Base-by-base conservation (phyloP, 208 protist genomes). In the Leishmania tropica region DNA sequence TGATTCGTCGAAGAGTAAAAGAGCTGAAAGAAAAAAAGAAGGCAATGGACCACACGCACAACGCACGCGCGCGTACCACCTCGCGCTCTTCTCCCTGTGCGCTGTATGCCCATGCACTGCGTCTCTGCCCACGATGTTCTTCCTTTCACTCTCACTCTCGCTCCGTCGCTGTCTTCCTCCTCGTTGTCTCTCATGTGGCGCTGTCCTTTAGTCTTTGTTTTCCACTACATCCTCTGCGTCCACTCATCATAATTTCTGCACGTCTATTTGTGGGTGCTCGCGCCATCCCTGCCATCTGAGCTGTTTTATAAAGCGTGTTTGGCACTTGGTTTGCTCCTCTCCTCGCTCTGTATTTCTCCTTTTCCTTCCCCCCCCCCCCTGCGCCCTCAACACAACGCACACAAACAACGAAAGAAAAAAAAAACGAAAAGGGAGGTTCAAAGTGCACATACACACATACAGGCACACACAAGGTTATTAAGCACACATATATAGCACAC, bases 251-350 rank as follows among this genome's bases (percentile, higher is more conserved):
- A 13, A 40, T 40, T 68, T 68, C 21, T 31, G 45, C 40, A 6
- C n/a, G 42, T 31, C 68, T 15, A 48, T 31, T 31, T 31, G 56
- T 51, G 68, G 21, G 68, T 53, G 68, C 0, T 15, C 45, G 21
- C 68, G 4, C 28, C 24, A 53, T 48, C 45, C 4, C 28, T 74
- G 7, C 45, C 68, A 74, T 37, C 68, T 74, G 68, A 37, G 42
- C 68, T n/a, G 68, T 35, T 74, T 53, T 74, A 31, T 53, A 51
- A 51, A 74, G 45, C 31, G 68, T 56, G 45, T 58, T 56, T 76
- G 31, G 45, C 48, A n/a, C n/a, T 58, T 8, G 35, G 31, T 6
- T 53, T 13, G 35, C 65, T 40, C 10, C 28, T 24, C 65, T 8
- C 65, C 15, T 48, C 8, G 45, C 45, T 48, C 45, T 11, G 45